These are phyloP conservation scores for Samsoniella hepiali DNA, from an alignment of 2,329 filamentous ascomycete genomes.

Conservation along the genomic window DNA sequence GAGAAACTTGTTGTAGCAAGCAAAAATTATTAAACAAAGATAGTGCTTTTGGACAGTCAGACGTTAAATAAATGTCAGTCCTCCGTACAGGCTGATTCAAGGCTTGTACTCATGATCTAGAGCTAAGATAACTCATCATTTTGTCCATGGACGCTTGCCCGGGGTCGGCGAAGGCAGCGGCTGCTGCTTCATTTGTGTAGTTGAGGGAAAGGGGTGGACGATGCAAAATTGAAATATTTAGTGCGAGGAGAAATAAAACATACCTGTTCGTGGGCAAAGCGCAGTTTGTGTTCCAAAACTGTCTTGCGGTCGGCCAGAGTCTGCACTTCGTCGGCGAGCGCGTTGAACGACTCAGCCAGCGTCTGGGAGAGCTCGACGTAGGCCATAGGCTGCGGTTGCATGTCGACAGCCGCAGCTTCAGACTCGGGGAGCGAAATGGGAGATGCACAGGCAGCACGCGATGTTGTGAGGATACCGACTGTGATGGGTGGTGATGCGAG, in stretches of 20 bases:
- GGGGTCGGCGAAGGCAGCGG: conserved; percentile 14
- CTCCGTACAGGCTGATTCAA: conserved; percentile 45
- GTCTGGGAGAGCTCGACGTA: conserved; percentile 48
- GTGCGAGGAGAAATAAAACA: conserved; percentile 26
- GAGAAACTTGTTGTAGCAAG: background rate
- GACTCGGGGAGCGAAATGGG: background rate
- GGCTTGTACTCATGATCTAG: conserved; percentile 72
- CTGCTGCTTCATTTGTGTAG: conserved; percentile 10
- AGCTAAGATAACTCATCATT: conserved; percentile 61
- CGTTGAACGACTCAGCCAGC: conserved; percentile 61
- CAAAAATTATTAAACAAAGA: conserved; percentile 16
- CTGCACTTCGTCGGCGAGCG: conserved; percentile 63
- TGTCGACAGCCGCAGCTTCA: conserved; percentile 12
- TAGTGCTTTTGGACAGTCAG: conserved; percentile 24
- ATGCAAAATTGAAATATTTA: background rate
- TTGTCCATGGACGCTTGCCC: conserved; percentile 23
- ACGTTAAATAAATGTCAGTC: conserved; percentile 56
- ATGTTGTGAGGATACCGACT: background rate
- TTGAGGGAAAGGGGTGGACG: background rate
- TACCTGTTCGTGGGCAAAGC: conserved; percentile 66
- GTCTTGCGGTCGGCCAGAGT: conserved; percentile 60
- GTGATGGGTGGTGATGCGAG: conserved; percentile 13
- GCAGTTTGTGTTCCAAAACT: conserved; percentile 63
- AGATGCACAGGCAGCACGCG: background rate
- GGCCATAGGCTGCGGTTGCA: conserved; percentile 32